phyloP scores from a whole-genome alignment of 257 asterid species.

The Solanum peruvianum region DNA sequence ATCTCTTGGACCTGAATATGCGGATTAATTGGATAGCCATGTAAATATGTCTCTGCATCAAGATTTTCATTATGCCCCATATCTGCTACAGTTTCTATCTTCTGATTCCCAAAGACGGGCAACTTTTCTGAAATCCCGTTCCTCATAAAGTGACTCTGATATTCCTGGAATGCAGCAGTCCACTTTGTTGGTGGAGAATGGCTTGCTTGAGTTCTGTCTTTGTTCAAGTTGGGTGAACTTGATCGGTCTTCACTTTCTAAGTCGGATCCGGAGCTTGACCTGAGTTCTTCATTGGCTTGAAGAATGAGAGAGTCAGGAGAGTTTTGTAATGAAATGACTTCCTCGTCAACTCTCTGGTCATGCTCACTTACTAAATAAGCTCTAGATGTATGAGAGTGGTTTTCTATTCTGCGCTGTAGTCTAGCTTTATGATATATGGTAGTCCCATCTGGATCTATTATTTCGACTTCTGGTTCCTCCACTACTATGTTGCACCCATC shows the following conservation, averaged over 20 bases:
- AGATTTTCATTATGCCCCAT: constrained; percentile 7
- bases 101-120: constrained; percentile 20
- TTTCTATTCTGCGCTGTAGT: constrained; percentile 8
- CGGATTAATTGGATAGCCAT: constrained; percentile 20
- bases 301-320: constrained; percentile 54
- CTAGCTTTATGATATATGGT: constrained; percentile 25
- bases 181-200: constrained; percentile 22
- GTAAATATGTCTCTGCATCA: constrained; percentile 1
- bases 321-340: constrained; percentile 66
- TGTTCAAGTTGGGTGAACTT: constrained; percentile 28
- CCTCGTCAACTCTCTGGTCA: constrained; percentile 33
- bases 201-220: constrained; percentile 9
- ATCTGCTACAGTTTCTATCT: constrained; percentile 16
- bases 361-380: constrained; percentile 14
- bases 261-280: constrained; percentile 24
- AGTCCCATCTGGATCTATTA: constrained; percentile 62
- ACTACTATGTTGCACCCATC: constrained; percentile 16
- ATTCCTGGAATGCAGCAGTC: constrained; percentile 20
- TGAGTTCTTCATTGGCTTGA: constrained; percentile 42
- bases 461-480: constrained; percentile 45
- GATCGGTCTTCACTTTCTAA: constrained; percentile 58
- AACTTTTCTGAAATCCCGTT: constrained; percentile 9
- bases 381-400: constrained; percentile 11
- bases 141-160: constrained; percentile 14
- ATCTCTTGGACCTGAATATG: constrained; percentile 4